A percentile compares a stretch with the other conserved stretches of the same genome.
Evolutionary conservation across 768 basidiomycete species (phyloP).

Genomic region (Leccinum obscurum): DNA sequence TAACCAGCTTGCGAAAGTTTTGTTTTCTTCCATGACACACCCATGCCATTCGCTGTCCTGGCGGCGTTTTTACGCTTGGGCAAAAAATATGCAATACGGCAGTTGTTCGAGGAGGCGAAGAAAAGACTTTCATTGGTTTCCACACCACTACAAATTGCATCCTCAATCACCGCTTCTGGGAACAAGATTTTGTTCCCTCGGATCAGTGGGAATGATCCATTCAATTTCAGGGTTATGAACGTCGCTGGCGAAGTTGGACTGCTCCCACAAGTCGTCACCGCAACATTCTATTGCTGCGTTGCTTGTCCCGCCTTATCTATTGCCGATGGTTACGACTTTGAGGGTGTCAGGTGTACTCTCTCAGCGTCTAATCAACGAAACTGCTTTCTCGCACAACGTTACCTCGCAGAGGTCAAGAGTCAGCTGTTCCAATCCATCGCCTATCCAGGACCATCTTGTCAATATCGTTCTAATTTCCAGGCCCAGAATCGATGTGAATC

Average conservation of each 20-base stretch:
- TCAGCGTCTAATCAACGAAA: neutral
- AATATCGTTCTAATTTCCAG: neutral
- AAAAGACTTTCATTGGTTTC: slow-evolving; percentile 1
- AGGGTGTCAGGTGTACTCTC: neutral
- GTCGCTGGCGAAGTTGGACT: slow-evolving; percentile 15
- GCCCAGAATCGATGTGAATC: neutral
- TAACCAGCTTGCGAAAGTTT: slow-evolving; percentile 7
- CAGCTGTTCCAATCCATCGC: neutral
- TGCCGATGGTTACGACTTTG: slow-evolving; percentile 12
- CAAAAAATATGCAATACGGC: slow-evolving; percentile 16
- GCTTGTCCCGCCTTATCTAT: slow-evolving; percentile 9
- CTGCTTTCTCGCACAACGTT: slow-evolving; percentile 6
- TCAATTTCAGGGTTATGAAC: slow-evolving; percentile 17
- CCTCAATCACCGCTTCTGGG: neutral
- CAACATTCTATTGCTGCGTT: slow-evolving; percentile 5
- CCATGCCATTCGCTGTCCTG: slow-evolving; percentile 14
- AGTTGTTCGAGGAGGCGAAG: slow-evolving; percentile 12
- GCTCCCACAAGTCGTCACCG: neutral
- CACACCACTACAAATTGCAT: neutral
- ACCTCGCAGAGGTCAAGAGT: neutral
- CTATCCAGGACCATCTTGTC: neutral
- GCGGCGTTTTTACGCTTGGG: slow-evolving; percentile 15
- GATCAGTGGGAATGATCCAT: slow-evolving; percentile 9
- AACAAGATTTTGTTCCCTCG: slow-evolving; percentile 4
- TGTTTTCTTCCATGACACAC: neutral